phyloP scores from a whole-genome alignment of 768 basidiomycete genomes.

The Leccinum truebloodii region DNA sequence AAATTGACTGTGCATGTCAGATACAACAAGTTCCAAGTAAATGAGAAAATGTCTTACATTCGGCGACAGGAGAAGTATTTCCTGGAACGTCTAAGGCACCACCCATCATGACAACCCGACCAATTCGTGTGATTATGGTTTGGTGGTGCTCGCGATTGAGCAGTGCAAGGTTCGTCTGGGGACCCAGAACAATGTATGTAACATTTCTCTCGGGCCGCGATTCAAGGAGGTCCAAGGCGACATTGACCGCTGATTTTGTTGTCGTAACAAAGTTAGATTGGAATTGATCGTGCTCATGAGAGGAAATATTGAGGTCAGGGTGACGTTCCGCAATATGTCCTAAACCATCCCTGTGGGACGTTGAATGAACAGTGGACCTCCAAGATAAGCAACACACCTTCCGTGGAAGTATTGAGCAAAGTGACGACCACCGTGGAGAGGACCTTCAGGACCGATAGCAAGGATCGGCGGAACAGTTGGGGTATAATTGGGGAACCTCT shows the following conservation, averaged over 20 bases:
- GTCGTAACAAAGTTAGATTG: slow-evolving; percentile 51
- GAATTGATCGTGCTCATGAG: slow-evolving; percentile 14
- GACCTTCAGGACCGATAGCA: slow-evolving; percentile 60
- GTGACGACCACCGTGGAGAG: slow-evolving; percentile 69
- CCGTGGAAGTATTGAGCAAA: slow-evolving; percentile 88
- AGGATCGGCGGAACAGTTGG: slow-evolving; percentile 56
- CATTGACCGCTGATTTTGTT: slow-evolving; percentile 49
- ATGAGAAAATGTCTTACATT: slow-evolving; percentile 56
- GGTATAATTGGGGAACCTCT: slow-evolving; percentile 66
- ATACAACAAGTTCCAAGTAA: neutral
- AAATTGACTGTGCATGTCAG: slow-evolving; percentile 62
- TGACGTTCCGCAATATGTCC: slow-evolving; percentile 60
- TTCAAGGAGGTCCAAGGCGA: slow-evolving; percentile 56
- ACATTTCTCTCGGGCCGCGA: slow-evolving; percentile 51
- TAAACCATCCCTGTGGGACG: slow-evolving; percentile 61
- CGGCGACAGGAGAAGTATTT: slow-evolving; percentile 78
- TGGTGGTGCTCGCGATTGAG: slow-evolving; percentile 57
- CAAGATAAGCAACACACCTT: slow-evolving; percentile 41
- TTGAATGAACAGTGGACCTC: slow-evolving; percentile 1
- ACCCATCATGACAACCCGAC: slow-evolving; percentile 89
- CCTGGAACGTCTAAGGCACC: slow-evolving; percentile 91
- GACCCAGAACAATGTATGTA: slow-evolving; percentile 74
- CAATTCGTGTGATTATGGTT: slow-evolving; percentile 58
- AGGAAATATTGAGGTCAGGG: slow-evolving; percentile 54
- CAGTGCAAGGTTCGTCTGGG: slow-evolving; percentile 77